phyloP scores from a whole-genome alignment of 2,329 filamentous ascomycete species.

The Sphaerostilbella broomeana region DNA sequence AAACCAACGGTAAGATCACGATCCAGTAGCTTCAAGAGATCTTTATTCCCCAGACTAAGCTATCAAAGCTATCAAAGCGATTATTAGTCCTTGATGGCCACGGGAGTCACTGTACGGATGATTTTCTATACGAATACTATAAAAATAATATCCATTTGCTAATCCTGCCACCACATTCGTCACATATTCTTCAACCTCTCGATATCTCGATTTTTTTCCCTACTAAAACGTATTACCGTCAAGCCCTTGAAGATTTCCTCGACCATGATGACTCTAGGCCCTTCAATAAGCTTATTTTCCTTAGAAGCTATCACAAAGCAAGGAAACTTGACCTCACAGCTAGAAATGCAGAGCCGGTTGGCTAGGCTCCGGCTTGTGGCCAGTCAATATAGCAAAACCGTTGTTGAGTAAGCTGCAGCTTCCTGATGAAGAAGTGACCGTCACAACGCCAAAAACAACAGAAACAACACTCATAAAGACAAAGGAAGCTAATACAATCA shows the following conservation, averaged over 20 bases:
- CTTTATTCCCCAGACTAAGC: constrained; percentile 1
- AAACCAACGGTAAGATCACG: constrained; percentile 15
- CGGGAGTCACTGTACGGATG: constrained; percentile 6
- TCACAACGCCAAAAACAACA: neutral
- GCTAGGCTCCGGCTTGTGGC: constrained; percentile 1
- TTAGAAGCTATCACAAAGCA: neutral
- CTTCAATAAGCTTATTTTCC: neutral
- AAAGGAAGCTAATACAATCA: neutral
- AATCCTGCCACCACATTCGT: constrained; percentile 3
- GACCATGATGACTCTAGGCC: neutral
- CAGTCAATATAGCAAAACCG: constrained; percentile 1
- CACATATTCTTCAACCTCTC: constrained; percentile 3
- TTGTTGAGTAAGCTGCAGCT: neutral
- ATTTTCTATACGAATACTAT: constrained; percentile 12
- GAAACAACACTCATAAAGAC: neutral
- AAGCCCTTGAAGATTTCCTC: neutral
- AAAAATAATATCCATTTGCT: constrained; percentile 5
- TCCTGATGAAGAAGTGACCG: neutral
- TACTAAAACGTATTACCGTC: neutral
- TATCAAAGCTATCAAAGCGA: neutral
- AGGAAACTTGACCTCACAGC: neutral
- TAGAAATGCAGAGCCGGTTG: neutral
- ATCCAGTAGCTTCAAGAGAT: neutral
- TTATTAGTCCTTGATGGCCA: constrained; percentile 10
- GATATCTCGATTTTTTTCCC: constrained; percentile 6